A percentile compares a stretch with the other conserved stretches of the same genome.
Evolutionary conservation across 2,329 filamentous ascomycete species (phyloP).

Genomic region (Cytospora piceicola): DNA sequence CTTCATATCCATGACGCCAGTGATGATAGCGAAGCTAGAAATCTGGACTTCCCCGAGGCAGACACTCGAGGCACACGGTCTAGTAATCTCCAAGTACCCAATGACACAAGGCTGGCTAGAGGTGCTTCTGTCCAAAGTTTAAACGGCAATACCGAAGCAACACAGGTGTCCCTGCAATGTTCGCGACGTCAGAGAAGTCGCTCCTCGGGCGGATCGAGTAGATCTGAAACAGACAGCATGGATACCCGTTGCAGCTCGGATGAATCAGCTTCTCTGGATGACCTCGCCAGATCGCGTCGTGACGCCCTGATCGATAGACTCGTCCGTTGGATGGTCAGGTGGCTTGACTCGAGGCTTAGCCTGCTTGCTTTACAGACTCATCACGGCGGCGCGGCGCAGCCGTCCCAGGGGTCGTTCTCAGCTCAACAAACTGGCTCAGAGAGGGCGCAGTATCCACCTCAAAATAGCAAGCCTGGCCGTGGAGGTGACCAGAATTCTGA

Average conservation of each 20-base stretch:
- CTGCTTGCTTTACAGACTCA: not conserved
- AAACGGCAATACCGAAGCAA: no score
- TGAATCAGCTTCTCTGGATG: not conserved
- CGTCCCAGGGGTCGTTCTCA: no score
- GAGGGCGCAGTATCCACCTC: no score
- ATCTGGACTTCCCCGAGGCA: no score
- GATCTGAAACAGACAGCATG: not conserved
- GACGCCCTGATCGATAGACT: not conserved
- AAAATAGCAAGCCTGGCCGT: not conserved
- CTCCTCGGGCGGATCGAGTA: not conserved
- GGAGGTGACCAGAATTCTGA: not conserved
- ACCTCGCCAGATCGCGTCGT: not conserved
- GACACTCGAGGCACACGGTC: no score
- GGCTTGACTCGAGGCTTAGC: conserved; percentile 3
- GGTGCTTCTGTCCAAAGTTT: no score
- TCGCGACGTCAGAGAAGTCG: not conserved
- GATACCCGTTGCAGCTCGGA: not conserved
- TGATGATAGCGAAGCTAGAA: not conserved
- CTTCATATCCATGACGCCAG: not conserved
- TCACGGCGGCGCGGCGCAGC: not conserved
- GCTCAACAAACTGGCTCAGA: no score
- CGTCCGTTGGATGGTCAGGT: not conserved
- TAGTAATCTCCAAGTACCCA: no score
- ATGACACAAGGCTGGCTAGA: no score
- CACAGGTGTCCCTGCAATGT: no score